Base-by-base conservation (phyloP, 1,284 basidiomycete genomes). In the Boletellus dicymbophilus region DNA sequence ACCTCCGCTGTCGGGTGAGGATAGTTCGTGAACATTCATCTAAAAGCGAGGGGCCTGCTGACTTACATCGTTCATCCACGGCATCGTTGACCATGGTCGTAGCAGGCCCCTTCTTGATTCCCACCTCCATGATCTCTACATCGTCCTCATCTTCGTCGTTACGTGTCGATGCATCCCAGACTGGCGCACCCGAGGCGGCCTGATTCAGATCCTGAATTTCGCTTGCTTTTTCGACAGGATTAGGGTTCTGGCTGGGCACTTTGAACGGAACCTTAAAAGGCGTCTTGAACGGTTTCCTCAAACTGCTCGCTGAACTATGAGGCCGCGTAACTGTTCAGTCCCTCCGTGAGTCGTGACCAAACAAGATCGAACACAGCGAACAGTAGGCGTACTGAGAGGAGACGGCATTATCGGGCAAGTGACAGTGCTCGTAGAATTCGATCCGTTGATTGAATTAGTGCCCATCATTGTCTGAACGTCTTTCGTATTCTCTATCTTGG, bases 261-360 rank as follows among this genome's bases (percentile, higher is more conserved):
- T 65, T 75, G 58, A 80, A 80, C 2, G 63, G 60, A 2, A 59
- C 60, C 34, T 64, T 75, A 58, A 80, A 80, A 2, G 63, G 60
- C 2, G 60, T 61, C 28, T 64, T 64, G 43, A 60, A 60, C 0
- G 85, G 82, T 6, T 77, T 81, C 44, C 61, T 72, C 27, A 84
- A 59, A 30, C 60, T 60, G 18, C 61, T 61, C 1, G 68, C 73
- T 28, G 74, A 76, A 37, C 56, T 63, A 56, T 72, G 71, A 4
- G 76, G 72, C 50, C 71, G 75, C 4, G 74, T 75, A 9, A 76
- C 79, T 78, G 23, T 34, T 10, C 27, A 12, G 15, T 8, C 13
- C n/a, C 16, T 40, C 4, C 10, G 21, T 60, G 3, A 52, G 43
- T 25, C 15, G 27, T 4, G 16, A 36, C 4, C 25, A 8, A 21